Base-by-base conservation (phyloP, 225 moss, liverwort and hornwort species). In the Bryum argenteum region DNA sequence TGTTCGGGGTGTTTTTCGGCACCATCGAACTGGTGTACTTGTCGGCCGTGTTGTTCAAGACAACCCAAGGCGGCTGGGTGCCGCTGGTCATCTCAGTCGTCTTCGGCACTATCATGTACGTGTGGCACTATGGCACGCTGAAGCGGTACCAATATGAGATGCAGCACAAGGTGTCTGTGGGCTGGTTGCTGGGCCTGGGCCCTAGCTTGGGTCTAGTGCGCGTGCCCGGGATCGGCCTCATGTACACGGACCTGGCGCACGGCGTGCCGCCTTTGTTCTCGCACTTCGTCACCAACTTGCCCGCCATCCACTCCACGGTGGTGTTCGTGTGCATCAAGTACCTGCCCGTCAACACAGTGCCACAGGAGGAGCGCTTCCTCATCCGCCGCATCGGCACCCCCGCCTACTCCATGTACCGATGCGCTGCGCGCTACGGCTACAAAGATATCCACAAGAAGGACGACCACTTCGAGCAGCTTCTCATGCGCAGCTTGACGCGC, bases 181-280 rank as follows among this genome's bases (percentile, higher is more conserved):
- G 97, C 18, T 97, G 93, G 93, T 61, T 97, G n/a, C 62, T 94
- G 9, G 93, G 97, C 5, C 81, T 94, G 6, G 92, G 83, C 40
- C 85, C 92, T 5, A 90, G 90, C 45, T 75, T 97, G 9, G 97
- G 94, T 54, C 70, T 97, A 19, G 97, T 97, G 56, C 87, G 97
- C 4, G 97, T 97, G 13, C 97, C 97, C 0, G 97, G 97, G 5
- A 88, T 97, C 50, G 97, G 94, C 11, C 92, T 94, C 39, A 87
- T 97, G 6, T 97, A 97, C 70, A 97, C 97, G 8, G 91, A 97
- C 66, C 71, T 97, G 60, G 91, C 88, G 0, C 94, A 92, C 50
- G 97, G 97, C 42, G 91, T 97, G 14, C 97, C 97, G 4, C 93
- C 97, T 21, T 65, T 97, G 20, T 94, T 97, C 67, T 97, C 97